phyloP scores from a whole-genome alignment of 352 stramenopile genomes.

The Pythium biforme region DNA sequence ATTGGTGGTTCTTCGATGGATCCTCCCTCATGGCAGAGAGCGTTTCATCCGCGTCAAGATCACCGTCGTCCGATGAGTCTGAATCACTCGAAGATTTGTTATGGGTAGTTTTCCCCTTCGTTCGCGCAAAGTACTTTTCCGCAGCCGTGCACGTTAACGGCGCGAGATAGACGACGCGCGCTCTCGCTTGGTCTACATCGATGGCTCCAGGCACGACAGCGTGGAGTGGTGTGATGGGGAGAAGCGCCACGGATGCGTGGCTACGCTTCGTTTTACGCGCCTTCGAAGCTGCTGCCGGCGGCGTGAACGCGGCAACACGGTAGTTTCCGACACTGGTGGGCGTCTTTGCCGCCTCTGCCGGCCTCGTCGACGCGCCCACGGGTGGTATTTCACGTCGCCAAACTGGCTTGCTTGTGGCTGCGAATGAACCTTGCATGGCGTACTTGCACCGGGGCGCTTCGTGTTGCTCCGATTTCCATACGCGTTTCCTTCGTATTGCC shows the following conservation, averaged over 20 bases:
- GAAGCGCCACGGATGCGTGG: constrained; percentile 12
- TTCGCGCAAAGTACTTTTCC: constrained; percentile 28
- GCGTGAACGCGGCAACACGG: too few relatives aligned
- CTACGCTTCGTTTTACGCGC: neutral
- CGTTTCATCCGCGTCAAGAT: neutral
- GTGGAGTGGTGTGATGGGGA: constrained; percentile 27
- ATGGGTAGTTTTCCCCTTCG: constrained; percentile 1
- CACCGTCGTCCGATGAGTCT: constrained; percentile 3
- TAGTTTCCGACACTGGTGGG: too few relatives aligned
- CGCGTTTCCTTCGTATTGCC: neutral
- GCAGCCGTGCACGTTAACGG: constrained; percentile 21
- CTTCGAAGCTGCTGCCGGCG: neutral
- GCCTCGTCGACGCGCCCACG: too few relatives aligned
- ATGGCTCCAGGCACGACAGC: constrained; percentile 9
- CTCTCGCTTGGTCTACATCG: constrained; percentile 15
- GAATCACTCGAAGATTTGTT: neutral
- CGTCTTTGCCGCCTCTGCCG: neutral
- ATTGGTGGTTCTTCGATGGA: neutral
- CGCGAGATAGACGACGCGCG: constrained; percentile 29
- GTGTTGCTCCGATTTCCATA: neutral
- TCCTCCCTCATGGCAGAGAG: neutral
- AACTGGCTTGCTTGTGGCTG: too few relatives aligned
- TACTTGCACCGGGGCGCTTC: too few relatives aligned
- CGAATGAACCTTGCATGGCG: neutral
- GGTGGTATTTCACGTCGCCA: neutral